phyloP scores from a whole-genome alignment of 805 yeast genomes.

The Candida argentea region DNA sequence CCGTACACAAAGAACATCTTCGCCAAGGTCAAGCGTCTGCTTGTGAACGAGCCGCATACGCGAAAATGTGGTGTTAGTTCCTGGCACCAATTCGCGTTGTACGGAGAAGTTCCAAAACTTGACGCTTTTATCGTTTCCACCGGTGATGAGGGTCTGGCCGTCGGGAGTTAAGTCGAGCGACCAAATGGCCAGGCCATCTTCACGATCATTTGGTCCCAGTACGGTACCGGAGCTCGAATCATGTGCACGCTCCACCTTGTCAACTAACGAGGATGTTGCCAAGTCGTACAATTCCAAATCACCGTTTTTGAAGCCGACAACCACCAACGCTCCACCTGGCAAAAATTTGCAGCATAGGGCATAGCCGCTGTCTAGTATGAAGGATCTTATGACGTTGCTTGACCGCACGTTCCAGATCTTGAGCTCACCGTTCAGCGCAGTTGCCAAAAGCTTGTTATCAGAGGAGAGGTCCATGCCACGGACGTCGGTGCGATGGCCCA shows the following conservation, averaged over 20 bases:
- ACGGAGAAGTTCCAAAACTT: conserved; percentile 83
- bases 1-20: conserved; percentile 72
- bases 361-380: conserved; percentile 67
- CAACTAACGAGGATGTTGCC: conserved; percentile 67
- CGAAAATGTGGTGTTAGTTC: conserved; percentile 42
- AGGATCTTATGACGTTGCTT: conserved; percentile 69
- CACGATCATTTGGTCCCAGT: conserved; percentile 15
- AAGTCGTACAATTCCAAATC: conserved; percentile 76
- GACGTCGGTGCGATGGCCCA: conserved; percentile 87
- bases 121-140: conserved; percentile 86
- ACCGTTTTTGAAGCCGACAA: conserved; percentile 85
- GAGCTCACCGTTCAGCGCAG: conserved; percentile 83
- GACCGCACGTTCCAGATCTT: conserved; percentile 83
- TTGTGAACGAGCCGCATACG: conserved; percentile 57
- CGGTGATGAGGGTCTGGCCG: conserved; percentile 79
- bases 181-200: conserved; percentile 60
- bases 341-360: conserved; percentile 70
- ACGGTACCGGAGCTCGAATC: conserved; percentile 14
- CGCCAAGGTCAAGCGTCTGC: conserved; percentile 76
- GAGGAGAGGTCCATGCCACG: conserved; percentile 74
- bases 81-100: conserved; percentile 59
- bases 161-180: conserved; percentile 78
- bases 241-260: conserved; percentile 63
- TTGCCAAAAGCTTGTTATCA: conserved; percentile 71
- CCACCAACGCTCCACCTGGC: conserved; percentile 86